Conservation (phyloP, 164 flowering plant species). For the Piper longum region DNA sequence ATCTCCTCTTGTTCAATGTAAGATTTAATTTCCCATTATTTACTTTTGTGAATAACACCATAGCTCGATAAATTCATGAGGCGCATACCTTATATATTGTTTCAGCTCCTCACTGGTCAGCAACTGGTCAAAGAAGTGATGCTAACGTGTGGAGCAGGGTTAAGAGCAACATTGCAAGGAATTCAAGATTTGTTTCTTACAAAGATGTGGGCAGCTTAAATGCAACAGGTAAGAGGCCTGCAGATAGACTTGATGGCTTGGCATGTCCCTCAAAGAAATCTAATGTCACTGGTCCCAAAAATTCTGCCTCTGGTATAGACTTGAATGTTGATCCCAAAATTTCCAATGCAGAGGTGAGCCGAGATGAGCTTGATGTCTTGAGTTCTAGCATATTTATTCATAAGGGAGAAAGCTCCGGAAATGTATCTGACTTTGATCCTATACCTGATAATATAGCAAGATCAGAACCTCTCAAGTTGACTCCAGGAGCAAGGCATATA, state of each 20-base stretch:
- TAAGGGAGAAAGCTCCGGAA: constrained; percentile 5
- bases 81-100: constrained; percentile 11
- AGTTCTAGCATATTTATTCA: constrained; percentile 4
- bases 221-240: constrained; percentile 29
- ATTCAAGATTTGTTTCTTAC: constrained; percentile 9
- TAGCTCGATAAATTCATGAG: constrained; percentile 10
- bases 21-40: constrained; percentile 10
- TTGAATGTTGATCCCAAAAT: constrained; percentile 2
- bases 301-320: constrained; percentile 8
- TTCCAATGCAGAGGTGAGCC: constrained; percentile 3
- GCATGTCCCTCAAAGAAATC: constrained; percentile 17
- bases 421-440: constrained; percentile 8
- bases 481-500: constrained; percentile 53
- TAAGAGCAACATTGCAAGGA: constrained; percentile 14
- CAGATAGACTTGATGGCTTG: constrained; percentile 11
- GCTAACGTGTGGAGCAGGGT: constrained; percentile 9
- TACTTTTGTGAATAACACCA: constrained; percentile 10
- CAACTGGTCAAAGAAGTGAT: constrained; percentile 9
- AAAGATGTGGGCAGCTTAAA: constrained; percentile 11
- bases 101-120: constrained; percentile 20
- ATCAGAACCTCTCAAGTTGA: constrained; percentile 40
- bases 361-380: constrained; percentile 10
- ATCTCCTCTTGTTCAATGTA: constrained; percentile 6
- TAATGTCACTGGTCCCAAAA: constrained; percentile 15
- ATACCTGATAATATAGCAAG: constrained; percentile 14